Evolutionary conservation across 2,329 filamentous ascomycete species (phyloP), one percentile per base, ranked within the genome.

Genomic region (Hypoxylon sp.): DNA sequence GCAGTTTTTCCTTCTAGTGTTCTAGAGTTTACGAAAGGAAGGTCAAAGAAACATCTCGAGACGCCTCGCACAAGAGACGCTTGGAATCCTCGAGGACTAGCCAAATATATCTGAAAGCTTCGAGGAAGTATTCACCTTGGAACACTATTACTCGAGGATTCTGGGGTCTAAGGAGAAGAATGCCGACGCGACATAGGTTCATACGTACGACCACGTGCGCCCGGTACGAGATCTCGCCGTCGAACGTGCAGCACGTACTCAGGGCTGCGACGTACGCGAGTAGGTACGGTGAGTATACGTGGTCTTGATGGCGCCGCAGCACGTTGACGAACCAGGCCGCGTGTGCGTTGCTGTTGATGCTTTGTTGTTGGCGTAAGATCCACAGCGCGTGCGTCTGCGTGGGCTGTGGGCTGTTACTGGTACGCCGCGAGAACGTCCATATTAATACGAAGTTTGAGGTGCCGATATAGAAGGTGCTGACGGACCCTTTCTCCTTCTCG

Each of bases 391-490:
- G 56, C 6, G 72, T 39, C 34, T 17, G 32, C 56, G 56, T 8
- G 59, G 72, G n/a, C 34, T 17, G 32, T 54, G 56, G 6, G 59
- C 30, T 8, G 7, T 8, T 8, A 8, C 4, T 43, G 1, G 37
- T 63, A 0, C 44, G 60, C 17, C 55, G 59, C 44, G 72, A 62
- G 30, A 70, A 73, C 3, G 71, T 71, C 72, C 72, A 73, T n/a
- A 70, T 54, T 13, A 72, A 58, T 17, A 66, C 69, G 34, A 70
- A 72, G 37, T 59, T 66, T 2, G 72, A 67, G 8, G 65, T 69
- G 22, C 70, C 72, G 37, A 73, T 39, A 49, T 68, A 72, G 30
- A 65, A 68, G 5, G 71, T 73, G 50, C 68, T 60, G 30, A 62
- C 37, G 26, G 17, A 19, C n/a, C 37, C 37, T 4, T 47, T 43